Conservation (phyloP, 148 eudicot species). For the Fagopyrum tataricum region DNA sequence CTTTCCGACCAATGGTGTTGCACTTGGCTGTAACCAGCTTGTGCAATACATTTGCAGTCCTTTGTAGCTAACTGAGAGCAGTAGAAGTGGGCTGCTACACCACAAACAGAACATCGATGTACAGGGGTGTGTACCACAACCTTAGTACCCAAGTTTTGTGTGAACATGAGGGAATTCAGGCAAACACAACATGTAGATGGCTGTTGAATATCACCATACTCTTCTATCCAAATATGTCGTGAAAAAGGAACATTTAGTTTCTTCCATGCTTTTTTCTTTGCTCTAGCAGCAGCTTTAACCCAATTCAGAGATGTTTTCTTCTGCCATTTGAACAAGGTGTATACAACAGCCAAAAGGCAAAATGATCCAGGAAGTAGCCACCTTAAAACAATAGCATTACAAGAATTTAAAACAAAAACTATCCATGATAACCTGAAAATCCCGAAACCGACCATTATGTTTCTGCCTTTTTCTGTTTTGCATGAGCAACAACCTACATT, state of each 20-base stretch:
- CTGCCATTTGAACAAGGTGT: slow-evolving; percentile 68
- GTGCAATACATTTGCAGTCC: slow-evolving; percentile 87
- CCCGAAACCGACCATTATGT: slow-evolving; percentile 3
- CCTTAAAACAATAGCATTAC: slow-evolving; percentile 47
- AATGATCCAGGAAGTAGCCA: slow-evolving; percentile 72
- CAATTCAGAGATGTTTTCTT: slow-evolving; percentile 58
- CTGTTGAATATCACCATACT: slow-evolving; percentile 50
- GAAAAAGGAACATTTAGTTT: slow-evolving; percentile 68
- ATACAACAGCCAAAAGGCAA: slow-evolving; percentile 54
- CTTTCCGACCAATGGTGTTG: slow-evolving; percentile 92
- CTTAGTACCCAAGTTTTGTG: slow-evolving; percentile 50
- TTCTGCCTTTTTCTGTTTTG: slow-evolving; percentile 3
- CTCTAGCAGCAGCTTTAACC: slow-evolving; percentile 91
- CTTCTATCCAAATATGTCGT: slow-evolving; percentile 76
- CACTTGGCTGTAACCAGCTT: slow-evolving; percentile 58
- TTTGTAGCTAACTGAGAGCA: slow-evolving; percentile 68
- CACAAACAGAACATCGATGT: slow-evolving; percentile 79
- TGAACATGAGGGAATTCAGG: slow-evolving; percentile 45
- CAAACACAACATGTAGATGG: slow-evolving; percentile 88
- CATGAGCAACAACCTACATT: slow-evolving; percentile 2
- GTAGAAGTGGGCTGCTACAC: slow-evolving; percentile 69
- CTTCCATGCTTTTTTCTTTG: slow-evolving; percentile 73
- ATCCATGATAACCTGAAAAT: slow-evolving; percentile 22
- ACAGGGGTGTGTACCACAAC: slow-evolving; percentile 49
- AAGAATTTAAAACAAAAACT: slow-evolving; percentile 32